Evolutionary conservation across 345 rosid genomes (phyloP).

Genomic region (Rhodomyrtus tomentosa): DNA sequence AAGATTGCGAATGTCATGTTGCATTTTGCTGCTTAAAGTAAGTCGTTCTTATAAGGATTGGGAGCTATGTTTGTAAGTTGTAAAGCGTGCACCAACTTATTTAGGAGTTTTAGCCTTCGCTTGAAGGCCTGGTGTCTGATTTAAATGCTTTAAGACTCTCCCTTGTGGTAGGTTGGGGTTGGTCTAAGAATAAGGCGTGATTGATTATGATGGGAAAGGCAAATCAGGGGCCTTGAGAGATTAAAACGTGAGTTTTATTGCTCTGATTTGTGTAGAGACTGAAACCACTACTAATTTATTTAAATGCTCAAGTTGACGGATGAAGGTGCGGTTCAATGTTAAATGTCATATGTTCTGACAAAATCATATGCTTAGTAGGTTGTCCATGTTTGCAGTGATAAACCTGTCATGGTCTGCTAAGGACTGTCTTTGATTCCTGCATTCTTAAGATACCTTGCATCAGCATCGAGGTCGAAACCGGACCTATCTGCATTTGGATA

Average conservation of each 20-base stretch:
- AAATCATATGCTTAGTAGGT: background rate
- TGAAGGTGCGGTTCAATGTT: background rate
- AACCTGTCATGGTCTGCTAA: background rate
- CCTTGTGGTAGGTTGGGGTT: background rate
- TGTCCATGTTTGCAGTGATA: background rate
- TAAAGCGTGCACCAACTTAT: background rate
- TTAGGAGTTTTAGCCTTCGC: background rate
- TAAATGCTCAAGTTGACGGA: background rate
- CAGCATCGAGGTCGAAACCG: background rate
- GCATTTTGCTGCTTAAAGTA: background rate
- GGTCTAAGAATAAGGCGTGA: background rate
- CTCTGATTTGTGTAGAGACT: background rate
- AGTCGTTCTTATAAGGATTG: background rate
- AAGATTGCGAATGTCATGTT: background rate
- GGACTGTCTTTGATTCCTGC: background rate
- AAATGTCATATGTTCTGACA: background rate
- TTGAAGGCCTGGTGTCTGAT: background rate
- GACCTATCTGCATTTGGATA: background rate
- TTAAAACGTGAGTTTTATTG: background rate
- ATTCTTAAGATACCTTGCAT: background rate
- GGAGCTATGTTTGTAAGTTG: background rate
- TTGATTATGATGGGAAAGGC: background rate
- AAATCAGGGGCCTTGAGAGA: background rate
- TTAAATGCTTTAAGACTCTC: background rate
- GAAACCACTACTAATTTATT: background rate